phyloP scores from a whole-genome alignment of 371 early-diverging fungal species.

The Funneliformis caledonium region DNA sequence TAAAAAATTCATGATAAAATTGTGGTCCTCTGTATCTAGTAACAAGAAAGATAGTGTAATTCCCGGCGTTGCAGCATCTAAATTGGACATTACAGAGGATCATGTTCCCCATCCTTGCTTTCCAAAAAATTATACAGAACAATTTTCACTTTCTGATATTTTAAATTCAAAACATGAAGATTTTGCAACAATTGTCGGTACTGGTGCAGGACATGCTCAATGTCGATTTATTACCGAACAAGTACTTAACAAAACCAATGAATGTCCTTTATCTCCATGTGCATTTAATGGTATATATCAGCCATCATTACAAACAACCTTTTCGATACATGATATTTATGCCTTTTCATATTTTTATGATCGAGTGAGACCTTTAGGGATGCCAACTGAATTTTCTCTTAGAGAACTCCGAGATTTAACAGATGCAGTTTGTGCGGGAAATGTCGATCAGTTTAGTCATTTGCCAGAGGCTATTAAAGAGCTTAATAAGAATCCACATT shows the following conservation, averaged over 20 bases:
- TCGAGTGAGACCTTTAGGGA: constrained; percentile 72
- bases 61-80: constrained; percentile 44
- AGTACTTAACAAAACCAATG: constrained; percentile 64
- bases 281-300: constrained; percentile 93
- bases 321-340: constrained; percentile 79
- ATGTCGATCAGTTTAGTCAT: constrained; percentile 50
- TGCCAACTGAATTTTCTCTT: constrained; percentile 69
- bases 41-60: constrained; percentile 3
- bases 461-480: constrained; percentile 52
- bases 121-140: constrained; percentile 52
- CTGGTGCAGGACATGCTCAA: constrained; percentile 59
- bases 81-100: constrained; percentile 31
- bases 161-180: not conserved
- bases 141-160: constrained; percentile 42
- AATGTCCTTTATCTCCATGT: constrained; percentile 70
- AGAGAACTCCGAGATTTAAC: constrained; percentile 67
- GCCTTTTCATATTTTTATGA: constrained; percentile 97
- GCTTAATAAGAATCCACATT: constrained; percentile 61
- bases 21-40: not conserved
- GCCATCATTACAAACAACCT: constrained; percentile 75
- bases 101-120: constrained; percentile 61
- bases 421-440: constrained; percentile 69
- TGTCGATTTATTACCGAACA: constrained; percentile 61
- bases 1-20: constrained; percentile 47
- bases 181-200: constrained; percentile 54